phyloP scores from a whole-genome alignment of 257 asterid species.

The Orobanche coerulescens region DNA sequence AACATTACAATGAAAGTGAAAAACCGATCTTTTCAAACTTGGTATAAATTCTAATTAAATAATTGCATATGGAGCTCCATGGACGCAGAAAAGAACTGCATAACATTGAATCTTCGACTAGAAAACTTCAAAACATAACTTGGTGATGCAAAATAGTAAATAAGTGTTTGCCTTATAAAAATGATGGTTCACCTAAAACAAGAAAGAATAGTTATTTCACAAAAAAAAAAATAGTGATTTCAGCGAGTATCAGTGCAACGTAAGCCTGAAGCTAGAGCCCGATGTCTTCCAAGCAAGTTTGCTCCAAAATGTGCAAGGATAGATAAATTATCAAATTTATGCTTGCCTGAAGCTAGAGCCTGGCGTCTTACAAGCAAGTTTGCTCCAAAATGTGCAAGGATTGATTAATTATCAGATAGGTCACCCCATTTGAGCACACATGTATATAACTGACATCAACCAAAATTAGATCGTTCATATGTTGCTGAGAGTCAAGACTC shows the following conservation, averaged over 20 bases:
- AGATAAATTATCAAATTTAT: background rate
- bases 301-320: background rate
- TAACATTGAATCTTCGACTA: background rate
- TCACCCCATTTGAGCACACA: background rate
- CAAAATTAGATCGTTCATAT: background rate
- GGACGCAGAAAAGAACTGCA: background rate
- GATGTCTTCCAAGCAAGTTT: background rate
- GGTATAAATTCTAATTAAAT: background rate
- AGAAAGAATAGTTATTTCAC: background rate
- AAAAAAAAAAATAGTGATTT: background rate
- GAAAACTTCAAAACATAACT: background rate
- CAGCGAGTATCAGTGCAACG: background rate
- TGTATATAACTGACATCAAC: background rate
- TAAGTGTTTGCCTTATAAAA: background rate
- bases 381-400: no score
- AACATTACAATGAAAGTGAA: background rate
- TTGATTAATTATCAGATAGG: no score
- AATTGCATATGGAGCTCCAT: background rate
- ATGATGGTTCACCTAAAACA: background rate
- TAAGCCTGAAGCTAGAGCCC: background rate
- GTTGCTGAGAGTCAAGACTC: background rate
- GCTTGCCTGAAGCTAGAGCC: no score
- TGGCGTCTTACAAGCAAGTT: no score
- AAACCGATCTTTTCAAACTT: constrained; percentile 5
- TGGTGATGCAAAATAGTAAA: background rate